Conservation (phyloP, 2,329 filamentous ascomycete genomes). For the Alternaria dauci region DNA sequence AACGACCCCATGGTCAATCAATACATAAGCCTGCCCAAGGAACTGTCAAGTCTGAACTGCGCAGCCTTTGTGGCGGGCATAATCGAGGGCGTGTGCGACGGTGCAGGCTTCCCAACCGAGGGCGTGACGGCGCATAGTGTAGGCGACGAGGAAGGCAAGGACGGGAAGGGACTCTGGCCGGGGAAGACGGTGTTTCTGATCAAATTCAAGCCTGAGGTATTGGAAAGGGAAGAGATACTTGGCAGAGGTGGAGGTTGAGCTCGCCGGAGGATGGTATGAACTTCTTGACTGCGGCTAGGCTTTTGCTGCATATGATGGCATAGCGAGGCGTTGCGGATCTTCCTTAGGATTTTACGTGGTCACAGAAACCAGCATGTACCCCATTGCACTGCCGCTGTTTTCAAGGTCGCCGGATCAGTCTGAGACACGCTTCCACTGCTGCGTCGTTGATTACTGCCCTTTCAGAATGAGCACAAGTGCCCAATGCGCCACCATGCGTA, state of each 20-base stretch:
- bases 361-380: not conserved
- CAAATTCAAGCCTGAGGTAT: slow-evolving; percentile 87
- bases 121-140: slow-evolving; percentile 87
- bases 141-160: slow-evolving; percentile 60
- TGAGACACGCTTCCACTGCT: not conserved
- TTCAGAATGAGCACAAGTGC: not conserved
- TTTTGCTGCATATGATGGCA: slow-evolving; percentile 9
- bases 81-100: slow-evolving; percentile 94
- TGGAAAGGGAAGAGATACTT: slow-evolving; percentile 88
- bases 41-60: slow-evolving; percentile 97
- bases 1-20: slow-evolving; percentile 96
- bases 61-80: slow-evolving; percentile 95
- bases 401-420: not conserved
- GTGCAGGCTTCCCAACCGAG: slow-evolving; percentile 81
- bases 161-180: slow-evolving; percentile 77
- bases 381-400: not conserved
- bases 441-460: not conserved
- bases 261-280: not conserved
- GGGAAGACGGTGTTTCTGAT: slow-evolving; percentile 95
- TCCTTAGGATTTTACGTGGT: not conserved
- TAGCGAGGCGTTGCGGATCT: slow-evolving; percentile 27
- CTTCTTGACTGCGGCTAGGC: not conserved
- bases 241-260: slow-evolving; percentile 63
- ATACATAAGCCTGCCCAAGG: slow-evolving; percentile 89
- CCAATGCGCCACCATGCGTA: not conserved